These are phyloP conservation scores for Kwoniella dendrophila DNA, from an alignment of 768 basidiomycete species.

Conservation along the genomic window DNA sequence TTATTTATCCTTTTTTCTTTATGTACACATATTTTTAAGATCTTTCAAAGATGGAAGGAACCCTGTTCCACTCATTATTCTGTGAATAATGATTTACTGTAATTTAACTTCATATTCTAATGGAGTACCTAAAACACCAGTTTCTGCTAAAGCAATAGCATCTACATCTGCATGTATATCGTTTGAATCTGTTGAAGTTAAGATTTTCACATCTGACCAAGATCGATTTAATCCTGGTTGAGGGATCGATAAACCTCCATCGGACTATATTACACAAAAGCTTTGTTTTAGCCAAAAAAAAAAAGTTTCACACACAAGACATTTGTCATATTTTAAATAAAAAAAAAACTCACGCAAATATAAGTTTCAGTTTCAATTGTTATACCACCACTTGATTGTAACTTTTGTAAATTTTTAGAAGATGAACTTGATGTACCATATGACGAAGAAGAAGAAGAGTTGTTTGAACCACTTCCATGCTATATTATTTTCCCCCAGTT, in stretches of 20 bases:
- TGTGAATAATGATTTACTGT: not conserved
- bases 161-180: not conserved
- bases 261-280: not conserved
- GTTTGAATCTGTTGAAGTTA: not conserved
- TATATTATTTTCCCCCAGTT: not conserved
- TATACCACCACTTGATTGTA: constrained; percentile 9
- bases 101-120: constrained; percentile 11
- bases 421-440: constrained; percentile 5
- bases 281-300: not conserved
- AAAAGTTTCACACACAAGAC: not conserved
- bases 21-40: too few species aligned
- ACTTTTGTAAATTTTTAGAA: not conserved
- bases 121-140: constrained; percentile 8
- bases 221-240: not conserved
- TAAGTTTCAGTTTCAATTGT: constrained; percentile 17
- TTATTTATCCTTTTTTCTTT: too few species aligned
- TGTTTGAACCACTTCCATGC: not conserved
- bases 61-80: too few species aligned
- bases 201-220: not conserved
- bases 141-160: constrained; percentile 17
- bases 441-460: too few species aligned
- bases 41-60: too few species aligned
- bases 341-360: constrained; percentile 9
- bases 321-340: not conserved
- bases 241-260: not conserved